A percentile compares a stretch with the other conserved stretches of the same genome.
Evolutionary conservation across 345 rosid species (phyloP).

Genomic region (Citropsis articulata): DNA sequence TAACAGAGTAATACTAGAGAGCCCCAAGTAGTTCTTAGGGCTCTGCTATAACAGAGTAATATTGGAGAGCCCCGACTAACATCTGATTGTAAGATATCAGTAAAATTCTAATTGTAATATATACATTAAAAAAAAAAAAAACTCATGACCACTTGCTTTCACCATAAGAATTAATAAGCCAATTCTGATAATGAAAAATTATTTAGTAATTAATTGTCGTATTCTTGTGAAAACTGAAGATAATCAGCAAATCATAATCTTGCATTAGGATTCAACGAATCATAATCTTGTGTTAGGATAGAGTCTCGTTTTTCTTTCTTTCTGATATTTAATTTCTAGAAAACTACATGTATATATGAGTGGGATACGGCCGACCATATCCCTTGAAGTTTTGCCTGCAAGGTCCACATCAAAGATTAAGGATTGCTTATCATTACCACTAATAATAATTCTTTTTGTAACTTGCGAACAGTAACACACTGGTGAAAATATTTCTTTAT

Average conservation of each 20-base stretch:
- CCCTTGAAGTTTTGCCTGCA: neutral
- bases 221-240: neutral
- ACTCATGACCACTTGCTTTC: too few species aligned
- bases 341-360: neutral
- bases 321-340: neutral
- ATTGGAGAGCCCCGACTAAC: too few species aligned
- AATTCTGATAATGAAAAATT: too few species aligned
- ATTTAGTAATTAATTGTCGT: neutral
- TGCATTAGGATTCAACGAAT: neutral
- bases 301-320: neutral
- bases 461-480: neutral
- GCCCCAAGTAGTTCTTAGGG: too few species aligned
- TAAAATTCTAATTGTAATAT: too few species aligned
- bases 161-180: too few species aligned
- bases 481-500: neutral
- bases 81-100: too few species aligned
- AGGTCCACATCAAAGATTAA: neutral
- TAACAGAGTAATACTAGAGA: too few species aligned
- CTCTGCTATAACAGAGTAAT: too few species aligned
- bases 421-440: constrained; percentile 11
- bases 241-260: neutral
- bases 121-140: too few species aligned
- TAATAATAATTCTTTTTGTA: neutral
- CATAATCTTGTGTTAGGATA: neutral
- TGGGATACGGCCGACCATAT: neutral